Base-by-base conservation (phyloP, 2,329 filamentous ascomycete species). In the Diaporthe citrichinensis region DNA sequence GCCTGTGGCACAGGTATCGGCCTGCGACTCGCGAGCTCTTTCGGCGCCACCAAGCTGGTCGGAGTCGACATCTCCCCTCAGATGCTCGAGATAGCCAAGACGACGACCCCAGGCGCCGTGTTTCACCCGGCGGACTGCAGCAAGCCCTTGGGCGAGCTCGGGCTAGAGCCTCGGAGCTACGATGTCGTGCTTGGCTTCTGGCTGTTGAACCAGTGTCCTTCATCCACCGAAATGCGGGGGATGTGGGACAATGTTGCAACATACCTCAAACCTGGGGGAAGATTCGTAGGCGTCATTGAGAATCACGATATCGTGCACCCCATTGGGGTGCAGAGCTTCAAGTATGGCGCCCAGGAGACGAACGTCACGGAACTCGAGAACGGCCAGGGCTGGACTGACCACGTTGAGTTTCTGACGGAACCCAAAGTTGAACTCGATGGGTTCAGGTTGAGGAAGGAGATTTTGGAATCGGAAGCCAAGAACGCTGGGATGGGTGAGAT, bases 121-220 rank as follows among this genome's bases (percentile, higher is more conserved):
- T 69, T 69, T 31, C 49, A 69, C 34, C 20, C 34, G n/a, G 65
- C 49, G 12, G 65, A 69, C 65, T 69, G 65, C 65, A 69, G 65
- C 65, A 53, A 41, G 49, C 34, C 65, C 0, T 4, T 69, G 34
- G 65, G 20, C 23, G 2, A 14, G 9, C 65, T 69, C 1, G 46
- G 46, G 3, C 49, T 69, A 14, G 46, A 69, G 1, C 34, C 65
- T 0, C 8, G 9, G 1, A 69, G 49, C 65, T 69, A 25, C n/a
- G 65, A 69, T 8, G 65, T 69, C n/a, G 65, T 69, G 34, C 65
- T 69, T 5, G 65, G 65, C 15, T 20, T 69, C 34, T 69, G 65
- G 65, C 65, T 69, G n/a, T 5, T 69, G 46, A 55, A 55, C 15
- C 49, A 69, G 34, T 55, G 65, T 34, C 65, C 65, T 2, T 55